Conservation (phyloP, 2,329 filamentous ascomycete genomes). For the Paraconiothyrium brasiliense region DNA sequence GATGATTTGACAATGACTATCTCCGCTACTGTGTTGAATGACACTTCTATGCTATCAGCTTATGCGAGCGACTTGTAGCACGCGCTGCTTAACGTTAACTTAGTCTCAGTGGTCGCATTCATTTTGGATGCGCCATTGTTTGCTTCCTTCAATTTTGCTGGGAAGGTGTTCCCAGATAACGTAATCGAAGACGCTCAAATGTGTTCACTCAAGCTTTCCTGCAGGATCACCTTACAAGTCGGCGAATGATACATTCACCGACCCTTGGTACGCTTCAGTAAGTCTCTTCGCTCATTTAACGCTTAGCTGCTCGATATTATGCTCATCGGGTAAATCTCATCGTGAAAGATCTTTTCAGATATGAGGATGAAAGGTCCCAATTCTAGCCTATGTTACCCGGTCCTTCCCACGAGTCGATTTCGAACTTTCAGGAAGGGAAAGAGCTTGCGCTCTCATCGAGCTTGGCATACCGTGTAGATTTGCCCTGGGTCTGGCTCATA, state of each 20-base stretch:
- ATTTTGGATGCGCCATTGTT: constrained; percentile 7
- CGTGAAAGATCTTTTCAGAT: constrained; percentile 37
- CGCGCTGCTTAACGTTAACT: background rate
- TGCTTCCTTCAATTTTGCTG: background rate
- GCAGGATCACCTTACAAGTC: constrained; percentile 19
- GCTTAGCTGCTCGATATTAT: constrained; percentile 16
- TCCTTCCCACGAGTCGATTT: constrained; percentile 45
- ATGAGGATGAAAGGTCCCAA: constrained; percentile 31
- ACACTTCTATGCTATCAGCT: background rate
- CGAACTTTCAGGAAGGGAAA: constrained; percentile 32
- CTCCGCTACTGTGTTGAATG: background rate
- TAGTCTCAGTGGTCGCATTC: background rate
- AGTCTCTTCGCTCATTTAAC: constrained; percentile 13
- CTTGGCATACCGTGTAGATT: constrained; percentile 41
- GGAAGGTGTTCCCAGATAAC: background rate
- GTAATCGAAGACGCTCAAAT: constrained; percentile 14
- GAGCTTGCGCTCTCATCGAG: constrained; percentile 38
- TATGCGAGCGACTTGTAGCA: background rate
- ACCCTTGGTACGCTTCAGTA: constrained; percentile 2
- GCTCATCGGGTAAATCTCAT: constrained; percentile 22
- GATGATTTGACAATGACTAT: background rate
- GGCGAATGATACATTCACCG: constrained; percentile 17
- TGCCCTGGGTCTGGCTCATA: constrained; percentile 24
- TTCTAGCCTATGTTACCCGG: constrained; percentile 45
- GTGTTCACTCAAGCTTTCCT: constrained; percentile 25